Conservation (phyloP, 768 basidiomycete species). For the Gloeopeniophorella convolvens region DNA sequence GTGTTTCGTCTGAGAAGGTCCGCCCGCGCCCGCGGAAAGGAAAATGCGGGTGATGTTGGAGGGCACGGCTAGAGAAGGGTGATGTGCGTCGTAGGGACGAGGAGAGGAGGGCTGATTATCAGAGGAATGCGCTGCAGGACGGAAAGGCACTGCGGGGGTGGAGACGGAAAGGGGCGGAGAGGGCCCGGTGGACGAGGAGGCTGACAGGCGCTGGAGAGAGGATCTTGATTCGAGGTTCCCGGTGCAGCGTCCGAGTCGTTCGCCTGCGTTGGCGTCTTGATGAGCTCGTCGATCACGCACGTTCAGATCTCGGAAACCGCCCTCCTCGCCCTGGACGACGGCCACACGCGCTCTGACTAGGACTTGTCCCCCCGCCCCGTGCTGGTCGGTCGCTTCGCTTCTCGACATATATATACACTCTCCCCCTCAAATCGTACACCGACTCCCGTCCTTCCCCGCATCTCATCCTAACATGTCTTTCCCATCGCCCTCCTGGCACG, state of each 20-base stretch:
- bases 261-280: background rate
- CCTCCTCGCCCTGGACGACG: slow-evolving; percentile 8
- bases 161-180: background rate
- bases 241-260: background rate
- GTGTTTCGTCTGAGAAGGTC: too few relatives aligned
- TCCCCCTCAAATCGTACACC: background rate
- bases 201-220: too few relatives aligned
- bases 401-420: slow-evolving; percentile 7
- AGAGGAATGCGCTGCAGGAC: background rate
- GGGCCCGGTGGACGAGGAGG: slow-evolving; percentile 17
- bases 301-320: slow-evolving; percentile 13
- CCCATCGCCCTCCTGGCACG: slow-evolving; percentile 5
- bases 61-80: background rate
- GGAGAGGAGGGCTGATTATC: background rate
- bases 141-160: background rate
- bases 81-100: slow-evolving; percentile 2
- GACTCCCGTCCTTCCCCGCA: background rate
- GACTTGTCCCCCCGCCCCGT: slow-evolving; percentile 9
- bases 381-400: slow-evolving; percentile 10
- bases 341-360: background rate
- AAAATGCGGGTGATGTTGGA: background rate
- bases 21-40: background rate
- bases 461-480: background rate
- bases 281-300: slow-evolving; percentile 10
- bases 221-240: too few relatives aligned